phyloP scores from a whole-genome alignment of 2,329 filamentous ascomycete species.

The Lecanoromycetidae sp. region DNA sequence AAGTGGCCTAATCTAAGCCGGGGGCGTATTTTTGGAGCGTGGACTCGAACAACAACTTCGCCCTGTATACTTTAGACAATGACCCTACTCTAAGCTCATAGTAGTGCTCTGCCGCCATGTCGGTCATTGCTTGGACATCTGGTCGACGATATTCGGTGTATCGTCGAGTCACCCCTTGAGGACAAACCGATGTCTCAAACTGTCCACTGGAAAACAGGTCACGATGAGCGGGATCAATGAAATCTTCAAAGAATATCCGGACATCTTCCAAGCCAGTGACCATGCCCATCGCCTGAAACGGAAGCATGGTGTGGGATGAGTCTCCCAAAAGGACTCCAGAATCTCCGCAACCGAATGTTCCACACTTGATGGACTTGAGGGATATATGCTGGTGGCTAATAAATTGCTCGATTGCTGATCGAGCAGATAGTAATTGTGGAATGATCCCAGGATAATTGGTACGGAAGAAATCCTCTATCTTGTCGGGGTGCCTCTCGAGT shows the following conservation, averaged over 20 bases:
- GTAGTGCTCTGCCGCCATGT: background rate
- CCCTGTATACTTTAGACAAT: background rate
- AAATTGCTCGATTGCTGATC: background rate
- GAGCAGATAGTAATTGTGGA: background rate
- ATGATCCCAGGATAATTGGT: background rate
- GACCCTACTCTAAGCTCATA: background rate
- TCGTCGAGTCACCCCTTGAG: background rate
- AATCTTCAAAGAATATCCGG: conserved; percentile 1
- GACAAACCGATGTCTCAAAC: background rate
- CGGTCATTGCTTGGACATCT: background rate
- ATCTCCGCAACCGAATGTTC: background rate
- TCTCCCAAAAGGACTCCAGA: background rate
- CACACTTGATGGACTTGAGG: background rate
- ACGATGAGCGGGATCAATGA: conserved; percentile 1
- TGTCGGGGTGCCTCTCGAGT: background rate
- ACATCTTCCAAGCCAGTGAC: conserved; percentile 3
- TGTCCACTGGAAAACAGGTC: background rate
- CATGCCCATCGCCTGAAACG: conserved; percentile 5
- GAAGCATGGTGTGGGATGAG: conserved; percentile 1
- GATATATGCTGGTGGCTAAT: background rate
- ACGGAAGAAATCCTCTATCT: background rate
- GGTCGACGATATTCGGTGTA: background rate
- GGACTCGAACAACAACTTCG: no score
- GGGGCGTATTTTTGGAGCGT: background rate
- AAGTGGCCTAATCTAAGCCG: background rate